Base-by-base conservation (phyloP, 176 grass and related monocot species). In the Phyllostachys edulis region DNA sequence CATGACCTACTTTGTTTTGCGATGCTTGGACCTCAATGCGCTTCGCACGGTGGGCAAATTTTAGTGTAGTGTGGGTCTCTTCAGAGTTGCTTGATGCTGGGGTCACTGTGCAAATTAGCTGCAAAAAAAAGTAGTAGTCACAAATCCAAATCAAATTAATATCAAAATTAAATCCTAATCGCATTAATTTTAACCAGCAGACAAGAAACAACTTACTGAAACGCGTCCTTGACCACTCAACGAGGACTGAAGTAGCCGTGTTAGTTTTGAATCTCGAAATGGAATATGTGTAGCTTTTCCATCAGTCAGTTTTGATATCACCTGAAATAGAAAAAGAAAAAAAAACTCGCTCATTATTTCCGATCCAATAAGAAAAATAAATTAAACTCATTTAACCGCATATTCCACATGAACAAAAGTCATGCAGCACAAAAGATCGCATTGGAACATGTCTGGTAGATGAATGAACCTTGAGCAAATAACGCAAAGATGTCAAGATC, bases 41-140 rank as follows among this genome's bases (percentile, higher is more conserved):
- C 79, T 99, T 99, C 24, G 97, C 97, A 76, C 97, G 97, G 82
- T 99, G 93, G 42, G 97, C 93, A 54, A 99, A 99, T 93, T 99
- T 99, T 65, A 99, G 49, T 70, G 97, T 99, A 82, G 96, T 99
- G 46, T 99, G 93, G 18, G 93, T 99, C 85, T 99, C 97, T 86
- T 99, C 97, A 50, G 91, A 78, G 87, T 99, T 99, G 85, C 97
- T 99, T 83, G 97, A 99, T 67, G 97, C 94, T 89, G 97, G 97
- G 54, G 93, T 99, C 49, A 99, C 86, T 70, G 97, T 99, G 67
- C 97, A 96, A 85, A 99, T 96, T 54, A 99, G 88, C 97, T 99
- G 81, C 21, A 76, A 69, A 87, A 59, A 72, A 82, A 73, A 62
- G 18, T 9, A 65, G 81, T 54, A 71, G 78, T 60, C 76, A 64